phyloP scores from a whole-genome alignment of 1,284 basidiomycete species.

The Hymenochaete sp. region DNA sequence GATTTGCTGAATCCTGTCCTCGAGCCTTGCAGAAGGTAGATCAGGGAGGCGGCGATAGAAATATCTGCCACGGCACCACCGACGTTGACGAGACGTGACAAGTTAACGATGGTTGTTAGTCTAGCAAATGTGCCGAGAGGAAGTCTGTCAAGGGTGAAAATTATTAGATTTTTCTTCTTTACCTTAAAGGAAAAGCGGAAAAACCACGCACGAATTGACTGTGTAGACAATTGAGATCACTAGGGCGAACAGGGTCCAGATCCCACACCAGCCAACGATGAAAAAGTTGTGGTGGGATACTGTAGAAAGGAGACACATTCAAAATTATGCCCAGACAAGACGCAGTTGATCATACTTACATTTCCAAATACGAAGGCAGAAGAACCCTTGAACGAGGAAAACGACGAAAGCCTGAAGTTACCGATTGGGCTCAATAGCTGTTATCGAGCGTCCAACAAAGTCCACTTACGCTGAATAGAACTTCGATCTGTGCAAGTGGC shows the following conservation, averaged over 20 bases:
- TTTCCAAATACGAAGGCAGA: slow-evolving; percentile 16
- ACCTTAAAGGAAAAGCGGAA: slow-evolving; percentile 1
- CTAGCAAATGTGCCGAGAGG: slow-evolving; percentile 7
- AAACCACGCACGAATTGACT: not conserved
- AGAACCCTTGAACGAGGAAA: slow-evolving; percentile 15
- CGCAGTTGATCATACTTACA: not conserved
- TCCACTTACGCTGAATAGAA: slow-evolving; percentile 7
- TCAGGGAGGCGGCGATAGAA: slow-evolving; percentile 13
- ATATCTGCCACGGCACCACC: slow-evolving; percentile 12
- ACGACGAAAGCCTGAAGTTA: slow-evolving; percentile 6
- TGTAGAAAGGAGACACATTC: too few relatives aligned
- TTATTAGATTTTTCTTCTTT: slow-evolving; percentile 10
- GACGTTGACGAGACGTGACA: slow-evolving; percentile 14
- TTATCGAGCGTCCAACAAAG: not conserved
- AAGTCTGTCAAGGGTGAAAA: slow-evolving; percentile 2
- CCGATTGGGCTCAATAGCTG: not conserved
- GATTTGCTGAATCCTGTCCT: slow-evolving; percentile 16
- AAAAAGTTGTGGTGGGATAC: slow-evolving; percentile 14
- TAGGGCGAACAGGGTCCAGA: too few relatives aligned
- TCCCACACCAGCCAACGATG: slow-evolving; percentile 6
- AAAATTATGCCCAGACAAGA: not conserved
- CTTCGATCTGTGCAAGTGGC: slow-evolving; percentile 2
- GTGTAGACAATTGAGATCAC: not conserved
- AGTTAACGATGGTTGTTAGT: slow-evolving; percentile 10
- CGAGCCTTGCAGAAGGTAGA: slow-evolving; percentile 12